Evolutionary conservation across 768 basidiomycete species (phyloP).

Genomic region (Leucogyrophana mollusca): DNA sequence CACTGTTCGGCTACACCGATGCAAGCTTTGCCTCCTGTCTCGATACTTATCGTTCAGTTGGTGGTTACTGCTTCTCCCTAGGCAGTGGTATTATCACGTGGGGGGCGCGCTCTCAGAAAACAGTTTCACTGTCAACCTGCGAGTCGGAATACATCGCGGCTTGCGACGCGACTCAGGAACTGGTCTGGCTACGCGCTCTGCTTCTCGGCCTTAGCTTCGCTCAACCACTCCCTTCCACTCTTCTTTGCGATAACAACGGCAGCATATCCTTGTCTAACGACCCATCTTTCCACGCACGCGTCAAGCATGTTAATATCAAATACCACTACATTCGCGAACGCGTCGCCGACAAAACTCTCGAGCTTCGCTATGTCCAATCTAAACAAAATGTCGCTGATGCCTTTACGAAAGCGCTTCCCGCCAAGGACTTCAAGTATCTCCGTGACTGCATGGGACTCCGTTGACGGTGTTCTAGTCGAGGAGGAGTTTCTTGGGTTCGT

Average conservation of each 20-base stretch:
- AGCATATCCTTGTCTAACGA: constrained; percentile 35
- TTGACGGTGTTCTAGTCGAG: too few species aligned
- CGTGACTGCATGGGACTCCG: too few species aligned
- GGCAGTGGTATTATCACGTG: constrained; percentile 27
- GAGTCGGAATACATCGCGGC: constrained; percentile 46
- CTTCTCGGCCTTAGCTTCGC: constrained; percentile 12
- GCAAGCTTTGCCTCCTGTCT: constrained; percentile 24
- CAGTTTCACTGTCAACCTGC: constrained; percentile 36
- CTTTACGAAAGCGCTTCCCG: constrained; percentile 40
- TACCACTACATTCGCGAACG: constrained; percentile 38
- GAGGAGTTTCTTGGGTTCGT: too few species aligned
- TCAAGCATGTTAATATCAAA: neutral
- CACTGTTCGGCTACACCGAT: constrained; percentile 19
- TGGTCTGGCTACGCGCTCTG: constrained; percentile 31
- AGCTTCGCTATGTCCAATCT: constrained; percentile 29
- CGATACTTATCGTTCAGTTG: constrained; percentile 19
- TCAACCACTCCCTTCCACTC: constrained; percentile 2
- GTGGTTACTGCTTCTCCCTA: constrained; percentile 20
- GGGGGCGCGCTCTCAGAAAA: constrained; percentile 35
- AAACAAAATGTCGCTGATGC: constrained; percentile 35
- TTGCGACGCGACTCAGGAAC: constrained; percentile 30
- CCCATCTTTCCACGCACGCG: constrained; percentile 9
- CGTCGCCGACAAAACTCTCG: constrained; percentile 24
- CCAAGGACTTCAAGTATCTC: too few species aligned
- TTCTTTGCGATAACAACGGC: constrained; percentile 35